Percentiles rank a stretch among this genome's conserved stretches.
Conservation (phyloP, 2,329 filamentous ascomycete species). For the Arthrobotrys iridis region DNA sequence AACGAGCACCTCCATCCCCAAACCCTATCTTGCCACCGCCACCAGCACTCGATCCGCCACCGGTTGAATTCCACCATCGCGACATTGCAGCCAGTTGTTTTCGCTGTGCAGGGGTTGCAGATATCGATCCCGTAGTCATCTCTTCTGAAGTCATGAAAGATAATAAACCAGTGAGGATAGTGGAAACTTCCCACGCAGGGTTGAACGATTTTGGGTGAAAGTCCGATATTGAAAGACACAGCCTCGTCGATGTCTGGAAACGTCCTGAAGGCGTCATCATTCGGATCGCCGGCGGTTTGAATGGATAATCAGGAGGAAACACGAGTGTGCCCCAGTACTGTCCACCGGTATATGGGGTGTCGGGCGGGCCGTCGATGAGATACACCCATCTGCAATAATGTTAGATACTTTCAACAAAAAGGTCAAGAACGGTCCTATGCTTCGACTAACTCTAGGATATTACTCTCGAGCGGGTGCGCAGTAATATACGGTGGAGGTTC, state of each 20-base stretch:
- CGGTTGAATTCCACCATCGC: conserved; percentile 96
- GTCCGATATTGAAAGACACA: conserved; percentile 95
- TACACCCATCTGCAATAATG: conserved; percentile 78
- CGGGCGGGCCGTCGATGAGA: conserved; percentile 91
- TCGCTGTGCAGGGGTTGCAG: conserved; percentile 78
- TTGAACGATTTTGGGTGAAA: conserved; percentile 99
- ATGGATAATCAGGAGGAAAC: conserved; percentile 96
- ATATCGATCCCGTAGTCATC: conserved; percentile 94
- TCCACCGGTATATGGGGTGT: conserved; percentile 91
- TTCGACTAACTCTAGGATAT: conserved; percentile 79
- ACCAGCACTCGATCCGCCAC: conserved; percentile 76
- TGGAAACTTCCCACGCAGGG: conserved; percentile 96
- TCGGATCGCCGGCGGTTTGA: conserved; percentile 94
- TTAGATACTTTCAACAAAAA: neutral
- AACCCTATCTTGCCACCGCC: conserved; percentile 71
- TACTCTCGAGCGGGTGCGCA: conserved; percentile 87
- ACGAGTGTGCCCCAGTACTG: conserved; percentile 98
- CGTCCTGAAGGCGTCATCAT: conserved; percentile 98
- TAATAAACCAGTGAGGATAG: conserved; percentile 90
- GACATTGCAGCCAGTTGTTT: conserved; percentile 79
- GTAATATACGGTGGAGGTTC: conserved; percentile 89
- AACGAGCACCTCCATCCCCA: conserved; percentile 91
- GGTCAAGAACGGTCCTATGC: conserved; percentile 62
- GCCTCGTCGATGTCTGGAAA: conserved; percentile 89
- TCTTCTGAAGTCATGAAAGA: conserved; percentile 99